Percentiles rank a stretch among this genome's conserved stretches.
Conservation (phyloP, 2,329 filamentous ascomycete species). For the Ophiostoma sp. region DNA sequence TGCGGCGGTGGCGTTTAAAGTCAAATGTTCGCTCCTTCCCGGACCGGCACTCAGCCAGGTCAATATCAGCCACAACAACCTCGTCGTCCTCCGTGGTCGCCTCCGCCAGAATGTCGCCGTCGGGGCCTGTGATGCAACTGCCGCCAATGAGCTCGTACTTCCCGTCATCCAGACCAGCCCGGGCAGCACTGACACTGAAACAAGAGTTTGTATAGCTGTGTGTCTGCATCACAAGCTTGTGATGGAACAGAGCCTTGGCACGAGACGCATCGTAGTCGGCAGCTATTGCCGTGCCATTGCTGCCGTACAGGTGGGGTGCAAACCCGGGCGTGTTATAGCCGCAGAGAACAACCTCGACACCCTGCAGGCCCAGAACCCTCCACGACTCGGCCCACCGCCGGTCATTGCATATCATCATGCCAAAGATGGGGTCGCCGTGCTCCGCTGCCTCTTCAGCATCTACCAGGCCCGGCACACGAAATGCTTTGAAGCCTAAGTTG, state of each 20-base stretch:
- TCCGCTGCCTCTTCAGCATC: constrained; percentile 33
- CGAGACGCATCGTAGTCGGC: constrained; percentile 39
- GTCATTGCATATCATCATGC: constrained; percentile 52
- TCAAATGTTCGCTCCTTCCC: constrained; percentile 27
- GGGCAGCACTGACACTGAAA: constrained; percentile 45
- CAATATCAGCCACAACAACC: constrained; percentile 27
- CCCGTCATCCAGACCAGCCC: constrained; percentile 47
- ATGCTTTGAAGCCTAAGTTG: constrained; percentile 49
- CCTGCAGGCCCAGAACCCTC: constrained; percentile 47
- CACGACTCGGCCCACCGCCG: constrained; percentile 49
- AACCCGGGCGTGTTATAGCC: constrained; percentile 48
- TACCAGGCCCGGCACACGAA: constrained; percentile 46
- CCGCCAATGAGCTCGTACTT: constrained; percentile 42
- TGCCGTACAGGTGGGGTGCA: constrained; percentile 44
- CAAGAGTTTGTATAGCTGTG: constrained; percentile 49
- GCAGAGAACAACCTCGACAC: constrained; percentile 41
- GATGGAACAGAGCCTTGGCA: constrained; percentile 46
- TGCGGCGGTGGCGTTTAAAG: constrained; percentile 27
- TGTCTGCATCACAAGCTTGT: constrained; percentile 45
- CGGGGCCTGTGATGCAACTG: constrained; percentile 39
- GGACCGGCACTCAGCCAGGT: constrained; percentile 25
- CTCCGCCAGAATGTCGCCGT: constrained; percentile 47
- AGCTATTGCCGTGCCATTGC: constrained; percentile 46
- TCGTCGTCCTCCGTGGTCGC: constrained; percentile 46
- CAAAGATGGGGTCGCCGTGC: constrained; percentile 49